Base-by-base conservation (phyloP, 2,329 filamentous ascomycete genomes). In the Meredithiella fracta region DNA sequence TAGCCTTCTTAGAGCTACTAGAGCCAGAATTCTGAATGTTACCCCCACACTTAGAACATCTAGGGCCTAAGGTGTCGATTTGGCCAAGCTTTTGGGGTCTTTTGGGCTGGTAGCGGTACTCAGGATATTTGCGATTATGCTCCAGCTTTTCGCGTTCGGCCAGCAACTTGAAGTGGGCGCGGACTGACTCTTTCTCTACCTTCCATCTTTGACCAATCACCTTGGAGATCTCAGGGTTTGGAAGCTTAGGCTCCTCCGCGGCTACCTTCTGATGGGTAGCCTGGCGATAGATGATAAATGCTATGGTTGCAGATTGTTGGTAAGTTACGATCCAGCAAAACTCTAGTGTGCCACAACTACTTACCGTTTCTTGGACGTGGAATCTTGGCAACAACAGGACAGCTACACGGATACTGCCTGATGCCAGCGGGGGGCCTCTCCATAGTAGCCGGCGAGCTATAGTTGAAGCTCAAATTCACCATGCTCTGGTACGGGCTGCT, bases 201-300 rank as follows among this genome's bases (percentile, higher is more conserved):
- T 84, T 82, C 92, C 92, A 98, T 77, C 90, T 84, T 67, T 88
- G 80, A 54, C 91, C 91, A 62, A 97, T 94, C 63, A 97, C 94
- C 70, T 96, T 96, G 61, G 91, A 96, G 63, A 97, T 94, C 54
- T 96, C 88, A 2, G 91, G 91, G 68, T 97, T 97, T 49, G 90
- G 83, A 61, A 96, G 79, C 47, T 88, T 86, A n/a, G 90, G 91
- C 64, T 96, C 79, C 62, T 86, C 78, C 55, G 82, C 76, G 38
- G 90, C 85, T 53, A 97, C 87, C 51, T 80, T 75, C 17, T 85
- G 81, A 68, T 97, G 91, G 64, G 92, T 84, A 67, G 94, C 85
- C 67, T 97, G 90, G 40, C 92, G 88, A 72, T 95, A 98, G 63
- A 98, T 76, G 62, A 98, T 98, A 72, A 98, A 98, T 53, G 91